Evolutionary conservation across 2,329 filamentous ascomycete species (phyloP), one percentile per base, ranked within the genome.

Genomic region (Tolypocladium tundrense): DNA sequence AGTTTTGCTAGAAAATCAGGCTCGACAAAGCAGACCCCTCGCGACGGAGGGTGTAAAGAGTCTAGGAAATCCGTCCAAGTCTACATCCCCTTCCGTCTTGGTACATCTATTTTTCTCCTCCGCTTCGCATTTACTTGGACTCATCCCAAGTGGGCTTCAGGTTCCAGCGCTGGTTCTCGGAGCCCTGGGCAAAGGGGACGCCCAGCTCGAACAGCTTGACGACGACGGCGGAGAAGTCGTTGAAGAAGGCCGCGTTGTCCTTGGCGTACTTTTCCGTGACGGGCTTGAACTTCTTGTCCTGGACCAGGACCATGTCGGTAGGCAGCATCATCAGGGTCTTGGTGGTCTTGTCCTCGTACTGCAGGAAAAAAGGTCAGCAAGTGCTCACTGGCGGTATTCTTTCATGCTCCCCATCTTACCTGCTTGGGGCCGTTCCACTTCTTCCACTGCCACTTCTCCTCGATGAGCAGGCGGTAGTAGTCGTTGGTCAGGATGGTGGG

Each of bases 241-340:
- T 87, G 84, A 97, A 97, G 84, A 97, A 99, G 55, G 79, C 79
- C 58, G 91, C 88, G 73, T 90, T 90, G 76, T 96, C 90, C 80
- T 90, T 90, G 68, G 93, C 92, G 72, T 97, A 97, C 73, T 87
- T 85, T 74, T 96, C 86, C 37, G 93, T 90, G 68, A 83, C 86
- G 69, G 83, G 78, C 76, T 83, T 85, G 81, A 97, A 95, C 64
- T 79, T 80, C 83, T 93, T 93, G 77, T 97, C 93, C 77, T 92
- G 84, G 69, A 96, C 77, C 58, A 97, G 80, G 58, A 88, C 88
- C 76, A 95, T 86, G 70, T 99, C 93, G 63, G 91, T 88, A 56
- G 94, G 94, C 73, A 99, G 79, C 93, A 99, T 97, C 94, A 99
- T 97, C 67, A 97, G 78, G 48, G 82, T 81, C 83, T 96, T 92